Evolutionary conservation across 768 basidiomycete species (phyloP).

Genomic region (Boletus fagicola): DNA sequence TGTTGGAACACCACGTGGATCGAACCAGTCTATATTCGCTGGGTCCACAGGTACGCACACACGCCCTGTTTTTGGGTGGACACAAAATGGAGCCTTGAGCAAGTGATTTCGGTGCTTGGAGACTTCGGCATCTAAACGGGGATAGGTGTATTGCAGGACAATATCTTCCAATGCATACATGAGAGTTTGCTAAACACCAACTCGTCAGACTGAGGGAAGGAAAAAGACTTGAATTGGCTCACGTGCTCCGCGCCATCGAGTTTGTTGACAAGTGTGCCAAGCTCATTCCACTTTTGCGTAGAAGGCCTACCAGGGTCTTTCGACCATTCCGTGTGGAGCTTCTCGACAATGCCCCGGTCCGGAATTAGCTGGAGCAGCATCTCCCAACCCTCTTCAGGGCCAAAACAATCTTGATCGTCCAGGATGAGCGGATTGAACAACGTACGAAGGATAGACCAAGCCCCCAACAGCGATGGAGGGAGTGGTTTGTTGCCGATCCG

Average conservation of each 20-base stretch:
- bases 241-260: conserved; percentile 30
- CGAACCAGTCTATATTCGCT: conserved; percentile 67
- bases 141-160: conserved; percentile 91
- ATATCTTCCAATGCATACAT: conserved; percentile 76
- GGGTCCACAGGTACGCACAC: conserved; percentile 94
- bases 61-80: conserved; percentile 94
- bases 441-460: conserved; percentile 47
- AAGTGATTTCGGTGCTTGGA: conserved; percentile 97
- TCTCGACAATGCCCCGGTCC: conserved; percentile 47
- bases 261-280: conserved; percentile 42
- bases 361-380: conserved; percentile 73
- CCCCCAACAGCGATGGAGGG: conserved; percentile 69
- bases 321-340: conserved; percentile 60
- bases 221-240: conserved; percentile 11
- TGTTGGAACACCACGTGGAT: conserved; percentile 85
- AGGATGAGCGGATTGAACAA: conserved; percentile 71
- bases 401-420: conserved; percentile 83
- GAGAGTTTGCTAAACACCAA: conserved; percentile 23
- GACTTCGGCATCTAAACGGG: conserved; percentile 94
- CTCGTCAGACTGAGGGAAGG: not conserved
- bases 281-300: conserved; percentile 69
- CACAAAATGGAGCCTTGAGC: conserved; percentile 95
- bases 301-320: conserved; percentile 53
- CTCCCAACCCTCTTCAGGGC: conserved; percentile 66
- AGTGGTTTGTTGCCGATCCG: conserved; percentile 46